These are phyloP conservation scores for Pistacia atlantica DNA, from an alignment of 345 rosid genomes.

Conservation along the genomic window DNA sequence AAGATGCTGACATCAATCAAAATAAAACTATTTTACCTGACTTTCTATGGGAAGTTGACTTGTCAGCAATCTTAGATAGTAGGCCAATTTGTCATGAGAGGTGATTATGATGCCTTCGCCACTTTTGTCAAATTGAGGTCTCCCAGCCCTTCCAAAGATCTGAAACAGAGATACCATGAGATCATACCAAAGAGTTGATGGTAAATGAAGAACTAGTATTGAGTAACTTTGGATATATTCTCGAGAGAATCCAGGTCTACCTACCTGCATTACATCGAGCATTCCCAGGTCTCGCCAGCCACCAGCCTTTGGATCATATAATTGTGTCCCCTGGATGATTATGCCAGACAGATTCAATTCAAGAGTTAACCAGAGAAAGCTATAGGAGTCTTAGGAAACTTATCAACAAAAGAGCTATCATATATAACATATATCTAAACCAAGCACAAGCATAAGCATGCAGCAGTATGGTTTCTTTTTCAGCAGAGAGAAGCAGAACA, in stretches of 20 bases:
- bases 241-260: constrained; percentile 32
- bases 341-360: constrained; percentile 26
- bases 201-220: not conserved
- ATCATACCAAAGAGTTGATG: not conserved
- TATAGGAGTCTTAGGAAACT: not conserved
- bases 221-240: not conserved
- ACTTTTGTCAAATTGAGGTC: constrained; percentile 99
- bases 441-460: not conserved
- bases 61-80: constrained; percentile 87
- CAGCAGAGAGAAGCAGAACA: not conserved
- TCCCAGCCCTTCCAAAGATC: constrained; percentile 99
- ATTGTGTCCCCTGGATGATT: constrained; percentile 79
- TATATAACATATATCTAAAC: not conserved
- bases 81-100: constrained; percentile 89
- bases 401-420: not conserved
- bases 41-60: constrained; percentile 99
- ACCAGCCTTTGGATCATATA: constrained; percentile 98
- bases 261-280: constrained; percentile 99
- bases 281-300: constrained; percentile 98
- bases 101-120: constrained; percentile 99
- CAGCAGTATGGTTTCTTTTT: not conserved
- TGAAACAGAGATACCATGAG: constrained; percentile 29
- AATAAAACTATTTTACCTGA: constrained; percentile 58
- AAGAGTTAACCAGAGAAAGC: constrained; percentile 16
- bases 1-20: constrained; percentile 19